phyloP scores from a whole-genome alignment of 148 eudicot species.

The Rhododendron henanense region DNA sequence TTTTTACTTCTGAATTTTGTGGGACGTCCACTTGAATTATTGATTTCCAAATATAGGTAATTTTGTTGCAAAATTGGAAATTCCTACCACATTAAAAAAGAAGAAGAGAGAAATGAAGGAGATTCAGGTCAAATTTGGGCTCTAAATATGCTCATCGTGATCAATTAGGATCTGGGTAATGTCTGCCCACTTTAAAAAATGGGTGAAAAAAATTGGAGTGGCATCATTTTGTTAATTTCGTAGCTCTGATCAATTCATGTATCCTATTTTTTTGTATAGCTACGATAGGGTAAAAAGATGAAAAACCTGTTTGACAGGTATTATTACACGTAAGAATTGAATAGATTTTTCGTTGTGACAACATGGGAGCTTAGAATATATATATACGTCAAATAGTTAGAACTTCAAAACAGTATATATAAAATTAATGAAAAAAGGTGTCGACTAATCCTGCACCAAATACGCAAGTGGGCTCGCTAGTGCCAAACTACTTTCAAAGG shows the following conservation, averaged over 20 bases:
- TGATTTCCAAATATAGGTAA: constrained; percentile 3
- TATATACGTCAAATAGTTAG: neutral
- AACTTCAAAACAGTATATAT: neutral
- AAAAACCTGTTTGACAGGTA: too few species aligned
- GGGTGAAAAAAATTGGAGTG: too few species aligned
- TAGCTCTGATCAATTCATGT: too few species aligned
- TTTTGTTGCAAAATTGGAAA: neutral
- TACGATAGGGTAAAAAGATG: too few species aligned
- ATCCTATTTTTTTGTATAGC: too few species aligned
- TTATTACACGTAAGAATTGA: neutral
- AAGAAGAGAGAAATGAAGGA: neutral
- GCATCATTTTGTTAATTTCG: too few species aligned
- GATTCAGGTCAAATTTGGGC: too few species aligned
- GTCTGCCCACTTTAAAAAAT: too few species aligned
- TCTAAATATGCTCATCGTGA: too few species aligned
- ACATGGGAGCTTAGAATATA: neutral
- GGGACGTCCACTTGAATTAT: neutral
- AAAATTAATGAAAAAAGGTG: neutral
- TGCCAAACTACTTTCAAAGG: too few species aligned
- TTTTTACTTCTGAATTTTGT: neutral
- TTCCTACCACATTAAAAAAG: neutral
- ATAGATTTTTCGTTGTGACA: neutral
- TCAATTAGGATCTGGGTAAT: neutral
- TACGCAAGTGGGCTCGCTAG: neutral
- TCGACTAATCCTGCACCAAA: neutral